phyloP scores from a whole-genome alignment of 139 green algal genomes.

The Auxenochlorella protothecoides region DNA sequence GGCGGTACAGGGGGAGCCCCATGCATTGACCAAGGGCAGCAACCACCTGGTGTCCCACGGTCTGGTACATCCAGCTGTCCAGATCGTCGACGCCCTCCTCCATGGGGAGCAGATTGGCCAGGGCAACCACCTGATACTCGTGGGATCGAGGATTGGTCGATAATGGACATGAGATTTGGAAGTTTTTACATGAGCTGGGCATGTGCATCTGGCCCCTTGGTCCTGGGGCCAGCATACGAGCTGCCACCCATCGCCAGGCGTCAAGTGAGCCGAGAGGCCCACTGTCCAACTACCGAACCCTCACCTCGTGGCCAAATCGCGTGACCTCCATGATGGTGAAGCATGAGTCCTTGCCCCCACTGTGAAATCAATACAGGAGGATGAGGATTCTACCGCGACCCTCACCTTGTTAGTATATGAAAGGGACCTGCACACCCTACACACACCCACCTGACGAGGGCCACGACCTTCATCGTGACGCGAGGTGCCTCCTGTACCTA shows the following conservation, averaged over 20 bases:
- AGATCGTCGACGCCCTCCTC: constrained; percentile 60
- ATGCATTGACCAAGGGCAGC: constrained; percentile 67
- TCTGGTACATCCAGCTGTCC: constrained; percentile 94
- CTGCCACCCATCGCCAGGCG: too few species aligned
- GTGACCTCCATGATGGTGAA: constrained; percentile 50
- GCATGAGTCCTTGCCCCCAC: constrained; percentile 69
- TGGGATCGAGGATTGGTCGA: too few species aligned
- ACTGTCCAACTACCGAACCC: not conserved
- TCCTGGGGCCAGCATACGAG: too few species aligned
- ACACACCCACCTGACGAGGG: constrained; percentile 17
- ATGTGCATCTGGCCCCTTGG: too few species aligned
- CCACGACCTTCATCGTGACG: constrained; percentile 18
- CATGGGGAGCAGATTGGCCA: constrained; percentile 65
- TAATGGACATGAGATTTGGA: too few species aligned
- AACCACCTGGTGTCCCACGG: constrained; percentile 82
- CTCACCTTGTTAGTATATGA: too few species aligned
- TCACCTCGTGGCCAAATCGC: constrained; percentile 45
- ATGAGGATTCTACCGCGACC: too few species aligned
- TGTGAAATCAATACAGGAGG: constrained; percentile 13
- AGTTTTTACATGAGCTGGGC: too few species aligned
- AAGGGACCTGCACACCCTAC: too few species aligned
- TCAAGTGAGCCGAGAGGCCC: too few species aligned
- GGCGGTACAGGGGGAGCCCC: constrained; percentile 73
- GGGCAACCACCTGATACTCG: constrained; percentile 36
- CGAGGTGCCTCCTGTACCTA: too few species aligned